phyloP scores from a whole-genome alignment of 2,329 filamentous ascomycete genomes.

The Phialemonium atrogriseum region DNA sequence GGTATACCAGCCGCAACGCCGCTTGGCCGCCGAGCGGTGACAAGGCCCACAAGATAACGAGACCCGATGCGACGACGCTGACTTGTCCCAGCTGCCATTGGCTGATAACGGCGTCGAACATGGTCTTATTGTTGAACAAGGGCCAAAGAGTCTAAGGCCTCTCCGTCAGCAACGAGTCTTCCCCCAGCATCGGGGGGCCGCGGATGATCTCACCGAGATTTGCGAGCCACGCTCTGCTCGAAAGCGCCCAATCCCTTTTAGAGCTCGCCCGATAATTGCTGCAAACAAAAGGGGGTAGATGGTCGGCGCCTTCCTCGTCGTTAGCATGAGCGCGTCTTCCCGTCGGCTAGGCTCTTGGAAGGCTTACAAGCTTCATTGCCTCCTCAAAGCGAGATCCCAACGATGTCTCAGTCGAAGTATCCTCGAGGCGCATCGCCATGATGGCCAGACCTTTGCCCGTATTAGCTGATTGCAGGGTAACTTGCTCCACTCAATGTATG shows the following conservation, averaged over 20 bases:
- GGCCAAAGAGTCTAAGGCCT: conserved; percentile 1
- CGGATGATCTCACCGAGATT: neutral
- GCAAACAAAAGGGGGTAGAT: conserved; percentile 2
- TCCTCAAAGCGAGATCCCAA: neutral
- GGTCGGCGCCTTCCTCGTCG: neutral
- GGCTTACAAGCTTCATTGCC: conserved; percentile 2
- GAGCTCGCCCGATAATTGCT: conserved; percentile 1
- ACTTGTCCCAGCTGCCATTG: conserved; percentile 1
- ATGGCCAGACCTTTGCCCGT: no score
- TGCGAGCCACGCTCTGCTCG: conserved; percentile 1
- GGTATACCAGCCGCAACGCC: conserved; percentile 3
- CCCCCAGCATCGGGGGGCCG: neutral
- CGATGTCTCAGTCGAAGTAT: neutral
- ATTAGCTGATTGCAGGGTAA: no score
- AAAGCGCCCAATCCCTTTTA: conserved; percentile 2
- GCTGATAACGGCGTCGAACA: conserved; percentile 2
- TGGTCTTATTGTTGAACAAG: conserved; percentile 17
- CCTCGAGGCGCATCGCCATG: neutral
- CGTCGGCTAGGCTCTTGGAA: no score
- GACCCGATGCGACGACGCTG: neutral
- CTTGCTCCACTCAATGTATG: no score
- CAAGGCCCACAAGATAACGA: conserved; percentile 1
- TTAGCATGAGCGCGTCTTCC: neutral
- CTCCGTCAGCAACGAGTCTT: neutral
- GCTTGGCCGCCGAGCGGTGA: conserved; percentile 2